phyloP scores from a whole-genome alignment of 202 grass and related monocot species.

The Cymbopogon flexuosus region DNA sequence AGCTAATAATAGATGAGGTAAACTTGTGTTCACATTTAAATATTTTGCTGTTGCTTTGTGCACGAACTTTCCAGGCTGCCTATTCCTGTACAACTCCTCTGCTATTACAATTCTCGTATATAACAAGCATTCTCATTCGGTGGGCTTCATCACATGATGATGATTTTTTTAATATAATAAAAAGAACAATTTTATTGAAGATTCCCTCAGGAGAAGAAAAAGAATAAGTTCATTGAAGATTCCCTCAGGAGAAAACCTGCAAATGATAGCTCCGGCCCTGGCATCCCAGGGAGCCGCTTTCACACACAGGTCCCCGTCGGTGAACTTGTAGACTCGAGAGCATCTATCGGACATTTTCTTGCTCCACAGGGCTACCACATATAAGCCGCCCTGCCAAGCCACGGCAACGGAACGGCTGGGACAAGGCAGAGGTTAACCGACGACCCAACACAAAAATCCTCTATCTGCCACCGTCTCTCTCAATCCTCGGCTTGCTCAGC shows the following conservation, averaged over 20 bases:
- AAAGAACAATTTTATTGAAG: not conserved
- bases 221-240: not conserved
- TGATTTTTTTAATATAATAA: not conserved
- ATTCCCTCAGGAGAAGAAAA: not conserved
- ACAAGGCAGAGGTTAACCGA: conserved; percentile 7
- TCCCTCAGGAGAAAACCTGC: not conserved
- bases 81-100: not conserved
- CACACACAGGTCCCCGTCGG: not conserved
- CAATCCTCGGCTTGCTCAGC: not conserved
- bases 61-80: not conserved
- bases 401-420: conserved; percentile 38
- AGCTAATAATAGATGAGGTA: not conserved
- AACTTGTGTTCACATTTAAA: not conserved
- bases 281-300: not conserved
- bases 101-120: not conserved
- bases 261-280: not conserved
- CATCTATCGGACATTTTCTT: conserved; percentile 33
- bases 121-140: not conserved
- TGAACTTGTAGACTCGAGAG: not conserved
- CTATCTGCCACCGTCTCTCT: not conserved
- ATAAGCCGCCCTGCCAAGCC: conserved; percentile 11
- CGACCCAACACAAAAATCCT: conserved; percentile 11
- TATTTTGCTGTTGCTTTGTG: not conserved
- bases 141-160: not conserved
- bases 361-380: conserved; percentile 16